These are phyloP conservation scores for Mycena epipterygia DNA, from an alignment of 768 basidiomycete species.

Conservation along the genomic window DNA sequence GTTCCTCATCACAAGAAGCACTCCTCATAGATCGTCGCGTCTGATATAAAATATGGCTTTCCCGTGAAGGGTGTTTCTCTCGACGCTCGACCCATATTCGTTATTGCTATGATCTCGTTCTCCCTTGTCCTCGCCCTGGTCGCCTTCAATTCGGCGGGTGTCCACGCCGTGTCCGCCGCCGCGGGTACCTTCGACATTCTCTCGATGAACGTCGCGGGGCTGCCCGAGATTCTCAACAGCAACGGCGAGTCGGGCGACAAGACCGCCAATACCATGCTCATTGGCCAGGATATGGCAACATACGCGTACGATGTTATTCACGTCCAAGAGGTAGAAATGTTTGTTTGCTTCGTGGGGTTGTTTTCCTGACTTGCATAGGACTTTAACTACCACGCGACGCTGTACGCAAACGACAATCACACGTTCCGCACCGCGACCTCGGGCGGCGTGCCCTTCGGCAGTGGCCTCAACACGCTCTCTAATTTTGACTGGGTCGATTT, in stretches of 20 bases:
- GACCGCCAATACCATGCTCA: conserved; percentile 23
- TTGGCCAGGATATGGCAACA: conserved; percentile 25
- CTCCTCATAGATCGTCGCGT: background rate
- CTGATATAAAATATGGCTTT: background rate
- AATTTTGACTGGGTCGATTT: conserved; percentile 51
- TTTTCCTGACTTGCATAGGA: conserved; percentile 38
- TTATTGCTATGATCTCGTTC: background rate
- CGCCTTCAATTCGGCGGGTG: background rate
- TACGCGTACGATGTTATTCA: conserved; percentile 31
- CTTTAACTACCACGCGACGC: conserved; percentile 54
- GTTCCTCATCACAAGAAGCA: background rate
- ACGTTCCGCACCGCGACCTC: conserved; percentile 53
- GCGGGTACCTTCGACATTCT: conserved; percentile 30
- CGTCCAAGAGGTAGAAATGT: conserved; percentile 27
- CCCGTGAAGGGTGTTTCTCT: too few species aligned
- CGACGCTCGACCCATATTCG: background rate
- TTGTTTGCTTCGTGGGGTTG: too few species aligned
- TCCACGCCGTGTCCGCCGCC: conserved; percentile 15
- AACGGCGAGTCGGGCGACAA: conserved; percentile 33
- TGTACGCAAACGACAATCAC: conserved; percentile 53
- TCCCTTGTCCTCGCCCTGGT: background rate
- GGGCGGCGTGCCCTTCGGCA: conserved; percentile 51
- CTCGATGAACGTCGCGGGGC: conserved; percentile 37
- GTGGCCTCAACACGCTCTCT: conserved; percentile 54
- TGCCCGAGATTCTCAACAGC: conserved; percentile 29